Conservation (phyloP, 2,329 filamentous ascomycete genomes). For the Emmonsiellopsis sp. region DNA sequence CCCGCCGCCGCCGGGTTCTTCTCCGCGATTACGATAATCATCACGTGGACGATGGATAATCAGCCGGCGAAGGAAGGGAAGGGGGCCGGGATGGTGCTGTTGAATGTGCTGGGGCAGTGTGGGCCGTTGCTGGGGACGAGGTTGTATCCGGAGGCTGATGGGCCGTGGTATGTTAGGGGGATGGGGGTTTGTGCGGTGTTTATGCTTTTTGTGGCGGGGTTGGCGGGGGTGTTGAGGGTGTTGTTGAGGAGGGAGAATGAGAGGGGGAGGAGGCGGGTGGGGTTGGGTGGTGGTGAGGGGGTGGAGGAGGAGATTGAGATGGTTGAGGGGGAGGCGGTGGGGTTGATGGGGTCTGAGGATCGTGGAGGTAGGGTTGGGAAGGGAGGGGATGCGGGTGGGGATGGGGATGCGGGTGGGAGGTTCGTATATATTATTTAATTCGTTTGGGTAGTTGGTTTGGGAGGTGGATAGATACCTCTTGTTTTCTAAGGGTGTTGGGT, state of each 20-base stretch:
- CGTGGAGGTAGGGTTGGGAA: neutral
- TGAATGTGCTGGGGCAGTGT: slow-evolving; percentile 75
- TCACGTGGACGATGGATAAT: slow-evolving; percentile 86
- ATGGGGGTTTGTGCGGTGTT: slow-evolving; percentile 56
- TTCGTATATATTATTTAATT: slow-evolving; percentile 13
- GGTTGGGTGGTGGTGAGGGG: slow-evolving; percentile 22
- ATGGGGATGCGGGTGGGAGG: neutral
- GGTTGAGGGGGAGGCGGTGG: slow-evolving; percentile 6
- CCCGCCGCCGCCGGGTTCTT: slow-evolving; percentile 76
- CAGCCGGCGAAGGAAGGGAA: slow-evolving; percentile 60
- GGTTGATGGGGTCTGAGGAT: slow-evolving; percentile 9
- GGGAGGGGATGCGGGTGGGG: slow-evolving; percentile 1
- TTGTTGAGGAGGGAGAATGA: slow-evolving; percentile 46
- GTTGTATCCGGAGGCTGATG: slow-evolving; percentile 52
- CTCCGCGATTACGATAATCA: slow-evolving; percentile 70
- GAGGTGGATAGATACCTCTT: too few relatives aligned
- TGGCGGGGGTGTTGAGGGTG: slow-evolving; percentile 48
- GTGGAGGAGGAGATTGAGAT: slow-evolving; percentile 12
- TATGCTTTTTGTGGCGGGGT: slow-evolving; percentile 51
- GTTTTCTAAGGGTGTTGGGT: too few relatives aligned
- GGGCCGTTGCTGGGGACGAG: slow-evolving; percentile 63
- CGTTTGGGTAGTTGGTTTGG: too few relatives aligned
- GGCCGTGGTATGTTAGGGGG: slow-evolving; percentile 53
- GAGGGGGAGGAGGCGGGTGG: slow-evolving; percentile 33
- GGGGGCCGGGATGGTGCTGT: slow-evolving; percentile 66